Percentiles rank a stretch among this genome's conserved stretches.
These are phyloP conservation scores for Pestalotiopsis fici DNA, from an alignment of 2,329 filamentous ascomycete species.

Conservation along the genomic window DNA sequence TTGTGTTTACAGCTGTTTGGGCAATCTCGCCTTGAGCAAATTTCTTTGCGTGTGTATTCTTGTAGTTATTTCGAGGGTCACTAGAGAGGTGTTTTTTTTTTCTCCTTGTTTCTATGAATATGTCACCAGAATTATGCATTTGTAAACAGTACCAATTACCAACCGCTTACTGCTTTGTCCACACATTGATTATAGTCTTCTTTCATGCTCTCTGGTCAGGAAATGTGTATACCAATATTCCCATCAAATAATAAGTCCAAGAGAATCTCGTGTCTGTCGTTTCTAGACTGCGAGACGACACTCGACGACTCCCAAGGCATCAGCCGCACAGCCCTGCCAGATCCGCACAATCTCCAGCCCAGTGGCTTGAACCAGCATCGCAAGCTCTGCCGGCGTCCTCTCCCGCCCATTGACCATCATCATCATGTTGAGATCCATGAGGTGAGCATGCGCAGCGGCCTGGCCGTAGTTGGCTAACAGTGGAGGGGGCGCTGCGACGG, in stretches of 20 bases:
- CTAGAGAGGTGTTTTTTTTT: background rate
- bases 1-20: background rate
- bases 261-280: background rate
- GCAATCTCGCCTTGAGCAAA: background rate
- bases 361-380: slow-evolving; percentile 14
- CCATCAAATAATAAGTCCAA: no score
- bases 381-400: slow-evolving; percentile 11
- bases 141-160: background rate
- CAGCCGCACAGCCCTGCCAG: slow-evolving; percentile 18
- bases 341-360: slow-evolving; percentile 19
- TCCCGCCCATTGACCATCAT: slow-evolving; percentile 20
- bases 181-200: background rate
- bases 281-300: slow-evolving; percentile 6
- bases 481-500: slow-evolving; percentile 17
- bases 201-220: background rate
- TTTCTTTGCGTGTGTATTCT: slow-evolving; percentile 1
- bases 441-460: slow-evolving; percentile 8
- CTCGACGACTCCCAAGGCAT: slow-evolving; percentile 18
- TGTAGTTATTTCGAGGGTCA: slow-evolving; percentile 2
- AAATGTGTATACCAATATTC: no score
- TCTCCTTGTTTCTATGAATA: background rate
- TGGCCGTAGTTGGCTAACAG: slow-evolving; percentile 19
- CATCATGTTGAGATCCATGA: slow-evolving; percentile 19
- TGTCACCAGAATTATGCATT: background rate
- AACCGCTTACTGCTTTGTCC: background rate